phyloP scores from a whole-genome alignment of 116 monocot species.

The Zostera marina region DNA sequence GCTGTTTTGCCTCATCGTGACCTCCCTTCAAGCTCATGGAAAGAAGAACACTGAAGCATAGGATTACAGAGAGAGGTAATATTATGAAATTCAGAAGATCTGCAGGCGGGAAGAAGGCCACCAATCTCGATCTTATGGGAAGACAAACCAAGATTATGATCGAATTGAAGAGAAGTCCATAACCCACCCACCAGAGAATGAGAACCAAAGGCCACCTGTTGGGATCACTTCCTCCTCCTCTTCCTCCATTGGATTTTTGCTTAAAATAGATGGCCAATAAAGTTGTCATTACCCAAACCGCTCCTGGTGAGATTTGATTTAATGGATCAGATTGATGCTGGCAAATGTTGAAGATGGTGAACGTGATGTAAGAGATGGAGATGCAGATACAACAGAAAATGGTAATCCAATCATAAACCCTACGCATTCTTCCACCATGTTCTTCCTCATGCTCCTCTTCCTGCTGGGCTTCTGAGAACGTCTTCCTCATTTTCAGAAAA shows the following conservation, averaged over 20 bases:
- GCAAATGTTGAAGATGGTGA: slow-evolving; percentile 11
- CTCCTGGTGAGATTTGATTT: not conserved
- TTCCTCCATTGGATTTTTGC: not conserved
- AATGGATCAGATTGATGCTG: not conserved
- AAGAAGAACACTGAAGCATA: slow-evolving; percentile 7
- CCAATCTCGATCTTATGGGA: not conserved
- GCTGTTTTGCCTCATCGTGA: slow-evolving; percentile 8
- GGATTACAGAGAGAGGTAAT: slow-evolving; percentile 7
- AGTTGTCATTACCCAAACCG: slow-evolving; percentile 18
- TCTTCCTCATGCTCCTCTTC: not conserved
- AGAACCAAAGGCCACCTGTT: slow-evolving; percentile 26
- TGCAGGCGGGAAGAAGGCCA: slow-evolving; percentile 4
- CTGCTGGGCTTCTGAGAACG: not conserved
- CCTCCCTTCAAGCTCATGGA: slow-evolving; percentile 7
- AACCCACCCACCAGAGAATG: slow-evolving; percentile 25
- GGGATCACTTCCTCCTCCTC: not conserved
- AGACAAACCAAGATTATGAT: slow-evolving; percentile 8
- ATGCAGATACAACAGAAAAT: slow-evolving; percentile 7
- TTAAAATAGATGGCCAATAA: slow-evolving; percentile 8
- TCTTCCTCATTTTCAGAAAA: not conserved
- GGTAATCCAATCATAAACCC: not conserved
- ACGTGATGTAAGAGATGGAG: slow-evolving; percentile 14
- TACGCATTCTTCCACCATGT: not conserved
- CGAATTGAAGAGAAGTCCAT: slow-evolving; percentile 7
- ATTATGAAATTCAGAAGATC: slow-evolving; percentile 7